These are phyloP conservation scores for Galerina sulciceps DNA, from an alignment of 768 basidiomycete species.

Conservation along the genomic window DNA sequence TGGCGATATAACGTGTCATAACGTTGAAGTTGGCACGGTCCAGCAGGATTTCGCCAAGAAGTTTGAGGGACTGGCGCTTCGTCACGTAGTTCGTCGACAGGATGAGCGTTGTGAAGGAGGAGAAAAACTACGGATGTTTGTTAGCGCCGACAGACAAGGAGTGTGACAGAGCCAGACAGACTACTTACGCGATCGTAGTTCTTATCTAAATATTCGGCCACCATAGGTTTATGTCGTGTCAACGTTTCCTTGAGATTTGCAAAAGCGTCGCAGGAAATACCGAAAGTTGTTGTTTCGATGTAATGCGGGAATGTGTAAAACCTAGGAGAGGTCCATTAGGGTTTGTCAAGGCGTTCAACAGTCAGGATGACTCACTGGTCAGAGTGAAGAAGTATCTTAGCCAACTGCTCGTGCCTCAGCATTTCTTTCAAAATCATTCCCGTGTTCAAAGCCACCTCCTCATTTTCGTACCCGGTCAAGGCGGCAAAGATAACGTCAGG, in stretches of 20 bases:
- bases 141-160: conserved; percentile 14
- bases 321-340: conserved; percentile 42
- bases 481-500: conserved; percentile 80
- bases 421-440: conserved; percentile 99
- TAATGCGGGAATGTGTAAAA: conserved; percentile 97
- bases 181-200: conserved; percentile 89
- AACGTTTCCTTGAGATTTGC: conserved; percentile 97
- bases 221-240: conserved; percentile 97
- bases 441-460: conserved; percentile 95
- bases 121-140: conserved; percentile 76
- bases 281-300: conserved; percentile 97
- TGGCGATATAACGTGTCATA: conserved; percentile 97
- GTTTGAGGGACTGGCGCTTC: conserved; percentile 98
- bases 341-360: not conserved
- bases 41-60: conserved; percentile 95
- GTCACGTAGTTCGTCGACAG: conserved; percentile 97
- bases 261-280: conserved; percentile 97
- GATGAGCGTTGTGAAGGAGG: conserved; percentile 90
- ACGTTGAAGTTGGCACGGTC: conserved; percentile 98
- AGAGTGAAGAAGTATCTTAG: conserved; percentile 88
- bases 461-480: conserved; percentile 91
- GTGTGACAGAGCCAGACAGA: not conserved
- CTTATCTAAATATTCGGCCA: conserved; percentile 94
- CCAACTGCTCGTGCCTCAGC: conserved; percentile 89
- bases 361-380: conserved; percentile 73